A percentile compares a stretch with the other conserved stretches of the same genome.
phyloP scores from a whole-genome alignment of 768 basidiomycete species.

The Strobilomyces echinocephalus region DNA sequence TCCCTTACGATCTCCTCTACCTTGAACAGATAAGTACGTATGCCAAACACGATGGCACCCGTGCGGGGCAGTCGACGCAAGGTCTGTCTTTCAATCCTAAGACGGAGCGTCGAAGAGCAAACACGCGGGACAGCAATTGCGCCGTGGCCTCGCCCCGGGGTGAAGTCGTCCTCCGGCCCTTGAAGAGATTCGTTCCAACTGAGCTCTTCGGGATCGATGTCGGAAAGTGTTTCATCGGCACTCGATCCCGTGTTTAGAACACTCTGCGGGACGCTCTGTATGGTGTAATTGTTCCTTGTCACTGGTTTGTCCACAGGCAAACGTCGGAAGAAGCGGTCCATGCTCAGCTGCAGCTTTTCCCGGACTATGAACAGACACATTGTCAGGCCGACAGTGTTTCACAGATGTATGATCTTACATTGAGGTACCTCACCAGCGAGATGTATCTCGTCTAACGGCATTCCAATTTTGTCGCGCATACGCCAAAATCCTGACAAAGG shows the following conservation, averaged over 20 bases:
- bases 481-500: conserved; percentile 62
- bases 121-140: conserved; percentile 8
- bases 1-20: conserved; percentile 51
- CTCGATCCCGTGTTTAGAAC: not conserved
- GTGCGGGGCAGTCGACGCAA: conserved; percentile 58
- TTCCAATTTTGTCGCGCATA: conserved; percentile 74
- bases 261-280: conserved; percentile 34
- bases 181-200: conserved; percentile 55
- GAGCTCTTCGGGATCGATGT: conserved; percentile 62
- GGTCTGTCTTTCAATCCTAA: conserved; percentile 69
- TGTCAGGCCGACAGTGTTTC: not conserved
- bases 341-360: conserved; percentile 57
- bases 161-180: conserved; percentile 50
- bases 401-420: conserved; percentile 41
- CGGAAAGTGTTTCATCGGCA: conserved; percentile 13
- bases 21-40: conserved; percentile 61
- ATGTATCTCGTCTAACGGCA: conserved; percentile 70
- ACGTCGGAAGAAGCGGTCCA: conserved; percentile 69
- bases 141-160: conserved; percentile 20
- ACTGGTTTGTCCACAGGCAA: conserved; percentile 67
- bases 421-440: conserved; percentile 60
- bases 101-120: conserved; percentile 43
- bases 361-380: conserved; percentile 39
- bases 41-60: conserved; percentile 68
- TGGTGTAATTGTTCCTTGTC: conserved; percentile 63